These are phyloP conservation scores for Eucalyptus tenuipes DNA, from an alignment of 345 rosid species.

Conservation along the genomic window DNA sequence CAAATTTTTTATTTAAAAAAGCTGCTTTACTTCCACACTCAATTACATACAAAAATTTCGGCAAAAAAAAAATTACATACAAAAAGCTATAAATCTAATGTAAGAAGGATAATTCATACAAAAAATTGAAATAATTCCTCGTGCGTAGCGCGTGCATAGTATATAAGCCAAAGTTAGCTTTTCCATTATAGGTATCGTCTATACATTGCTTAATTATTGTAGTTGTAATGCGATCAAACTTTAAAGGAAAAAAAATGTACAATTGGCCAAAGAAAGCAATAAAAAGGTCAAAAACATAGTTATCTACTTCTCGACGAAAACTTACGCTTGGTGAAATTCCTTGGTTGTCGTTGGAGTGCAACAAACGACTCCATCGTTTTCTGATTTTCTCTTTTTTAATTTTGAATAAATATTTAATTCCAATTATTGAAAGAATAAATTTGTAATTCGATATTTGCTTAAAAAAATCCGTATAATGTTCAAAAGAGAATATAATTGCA, in stretches of 20 bases:
- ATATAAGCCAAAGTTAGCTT: not conserved
- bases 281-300: not conserved
- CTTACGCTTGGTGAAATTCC: rapidly evolving
- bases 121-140: not conserved
- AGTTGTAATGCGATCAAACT: not conserved
- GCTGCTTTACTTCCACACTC: not conserved
- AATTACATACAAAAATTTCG: not conserved
- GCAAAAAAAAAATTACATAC: not conserved
- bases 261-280: not conserved
- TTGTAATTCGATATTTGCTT: not conserved
- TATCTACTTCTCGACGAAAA: not conserved
- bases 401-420: not conserved
- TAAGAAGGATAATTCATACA: not conserved
- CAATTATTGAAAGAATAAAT: not conserved
- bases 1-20: no score
- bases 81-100: not conserved
- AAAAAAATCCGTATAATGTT: not conserved
- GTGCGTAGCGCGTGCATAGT: not conserved
- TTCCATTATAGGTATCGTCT: not conserved
- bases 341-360: not conserved
- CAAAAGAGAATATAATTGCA: not conserved
- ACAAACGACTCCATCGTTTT: not conserved
- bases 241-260: not conserved
- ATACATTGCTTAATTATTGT: not conserved
- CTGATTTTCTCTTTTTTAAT: not conserved